Conservation (phyloP, 768 basidiomycete genomes). For the Coprinopsis strossmayeri region DNA sequence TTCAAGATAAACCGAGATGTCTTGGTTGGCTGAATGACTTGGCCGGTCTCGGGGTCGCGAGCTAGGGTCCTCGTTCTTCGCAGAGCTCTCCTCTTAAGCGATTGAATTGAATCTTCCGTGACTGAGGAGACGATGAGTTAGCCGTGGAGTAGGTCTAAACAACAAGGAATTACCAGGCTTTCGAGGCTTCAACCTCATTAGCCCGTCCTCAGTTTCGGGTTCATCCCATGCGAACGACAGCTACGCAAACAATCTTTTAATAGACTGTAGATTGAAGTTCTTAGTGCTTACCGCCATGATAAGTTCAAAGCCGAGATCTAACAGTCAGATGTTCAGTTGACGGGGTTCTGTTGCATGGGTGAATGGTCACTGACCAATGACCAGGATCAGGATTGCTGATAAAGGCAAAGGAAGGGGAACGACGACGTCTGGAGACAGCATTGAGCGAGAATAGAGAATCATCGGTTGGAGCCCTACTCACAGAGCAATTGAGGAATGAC, state of each 20-base stretch:
- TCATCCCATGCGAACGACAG: constrained; percentile 71
- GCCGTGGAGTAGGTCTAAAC: not conserved
- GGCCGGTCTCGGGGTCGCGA: constrained; percentile 44
- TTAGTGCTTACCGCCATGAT: constrained; percentile 43
- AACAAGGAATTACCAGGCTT: constrained; percentile 43
- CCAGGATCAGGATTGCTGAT: constrained; percentile 63
- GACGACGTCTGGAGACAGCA: constrained; percentile 43
- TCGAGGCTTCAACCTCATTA: constrained; percentile 62
- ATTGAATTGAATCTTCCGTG: constrained; percentile 45
- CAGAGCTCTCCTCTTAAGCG: constrained; percentile 51
- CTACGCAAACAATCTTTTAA: constrained; percentile 19
- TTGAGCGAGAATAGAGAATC: constrained; percentile 1
- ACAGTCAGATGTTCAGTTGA: not conserved
- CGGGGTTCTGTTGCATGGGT: not conserved
- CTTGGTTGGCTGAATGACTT: constrained; percentile 34
- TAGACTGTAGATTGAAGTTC: not conserved
- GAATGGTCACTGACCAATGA: constrained; percentile 44
- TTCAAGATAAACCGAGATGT: constrained; percentile 30
- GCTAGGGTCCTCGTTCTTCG: constrained; percentile 47
- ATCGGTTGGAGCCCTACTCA: constrained; percentile 29
- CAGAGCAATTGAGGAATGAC: constrained; percentile 65
- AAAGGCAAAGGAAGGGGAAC: constrained; percentile 61
- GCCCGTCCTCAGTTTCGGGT: constrained; percentile 55
- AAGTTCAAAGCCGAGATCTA: constrained; percentile 69
- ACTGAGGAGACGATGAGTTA: constrained; percentile 31